phyloP scores from a whole-genome alignment of 352 stramenopile genomes.

The Globisporangium mamillatum region DNA sequence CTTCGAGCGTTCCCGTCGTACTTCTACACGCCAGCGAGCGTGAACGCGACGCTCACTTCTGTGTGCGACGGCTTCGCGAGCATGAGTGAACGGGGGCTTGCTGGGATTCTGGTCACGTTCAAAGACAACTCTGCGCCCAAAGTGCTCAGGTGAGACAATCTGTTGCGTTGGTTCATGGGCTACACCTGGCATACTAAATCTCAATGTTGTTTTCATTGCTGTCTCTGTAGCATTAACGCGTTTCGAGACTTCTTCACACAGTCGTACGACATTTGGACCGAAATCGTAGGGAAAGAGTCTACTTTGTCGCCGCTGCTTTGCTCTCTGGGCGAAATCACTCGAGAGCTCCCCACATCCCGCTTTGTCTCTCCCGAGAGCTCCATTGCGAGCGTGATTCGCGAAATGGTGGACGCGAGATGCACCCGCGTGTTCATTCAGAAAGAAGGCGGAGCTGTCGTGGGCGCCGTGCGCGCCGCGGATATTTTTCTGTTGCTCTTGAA shows the following conservation, averaged over 20 bases:
- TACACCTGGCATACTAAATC: neutral
- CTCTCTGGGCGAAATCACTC: constrained; percentile 20
- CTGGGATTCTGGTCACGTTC: constrained; percentile 26
- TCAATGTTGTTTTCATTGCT: neutral
- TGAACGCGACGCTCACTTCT: constrained; percentile 19
- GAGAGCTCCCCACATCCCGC: constrained; percentile 13
- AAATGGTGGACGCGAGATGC: constrained; percentile 36
- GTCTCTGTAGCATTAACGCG: neutral
- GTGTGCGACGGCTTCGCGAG: constrained; percentile 37
- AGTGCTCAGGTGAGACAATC: constrained; percentile 13
- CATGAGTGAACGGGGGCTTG: constrained; percentile 30
- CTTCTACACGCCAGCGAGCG: constrained; percentile 38
- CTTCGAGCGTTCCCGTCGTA: constrained; percentile 46
- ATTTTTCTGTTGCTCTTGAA: constrained; percentile 50
- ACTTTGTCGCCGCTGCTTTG: constrained; percentile 24
- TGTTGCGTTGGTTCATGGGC: neutral
- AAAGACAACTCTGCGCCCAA: constrained; percentile 10
- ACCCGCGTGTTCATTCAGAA: constrained; percentile 35
- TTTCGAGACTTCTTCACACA: constrained; percentile 30
- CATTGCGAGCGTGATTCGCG: constrained; percentile 37
- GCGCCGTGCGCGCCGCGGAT: constrained; percentile 47
- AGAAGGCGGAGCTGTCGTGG: constrained; percentile 18
- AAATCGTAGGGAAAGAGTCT: neutral
- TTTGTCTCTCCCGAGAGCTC: constrained; percentile 33
- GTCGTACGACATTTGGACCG: constrained; percentile 14